Evolutionary conservation across 2,329 filamentous ascomycete species (phyloP).

Genomic region (Fusarium tupiense): DNA sequence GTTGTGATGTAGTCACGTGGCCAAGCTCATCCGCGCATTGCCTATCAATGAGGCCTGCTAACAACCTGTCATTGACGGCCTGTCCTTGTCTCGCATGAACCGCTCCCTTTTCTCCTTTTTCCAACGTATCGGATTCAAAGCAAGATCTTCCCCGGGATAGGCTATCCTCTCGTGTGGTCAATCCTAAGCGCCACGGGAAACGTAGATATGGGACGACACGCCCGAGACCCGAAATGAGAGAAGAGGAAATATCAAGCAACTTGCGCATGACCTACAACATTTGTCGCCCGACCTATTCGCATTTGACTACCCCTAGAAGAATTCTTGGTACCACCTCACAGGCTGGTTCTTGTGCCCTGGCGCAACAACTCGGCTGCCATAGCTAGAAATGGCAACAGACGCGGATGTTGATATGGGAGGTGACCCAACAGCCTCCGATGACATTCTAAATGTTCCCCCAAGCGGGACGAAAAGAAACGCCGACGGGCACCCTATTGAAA

Average conservation of each 20-base stretch:
- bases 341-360: not conserved
- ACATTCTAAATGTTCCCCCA: slow-evolving; percentile 7
- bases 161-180: not conserved
- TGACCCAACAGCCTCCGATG: not conserved
- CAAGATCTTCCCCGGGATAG: not conserved
- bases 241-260: slow-evolving; percentile 22
- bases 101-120: not conserved
- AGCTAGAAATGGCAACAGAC: slow-evolving; percentile 55
- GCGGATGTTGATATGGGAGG: slow-evolving; percentile 36
- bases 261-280: slow-evolving; percentile 8
- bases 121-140: slow-evolving; percentile 5
- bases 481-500: slow-evolving; percentile 49
- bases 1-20: slow-evolving; percentile 14
- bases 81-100: slow-evolving; percentile 31
- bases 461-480: slow-evolving; percentile 62
- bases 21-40: not conserved
- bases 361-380: not conserved
- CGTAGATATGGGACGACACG: slow-evolving; percentile 20
- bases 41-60: slow-evolving; percentile 13
- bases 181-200: not conserved
- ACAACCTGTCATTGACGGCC: not conserved
- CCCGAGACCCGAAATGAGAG: slow-evolving; percentile 17
- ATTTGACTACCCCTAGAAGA: not conserved
- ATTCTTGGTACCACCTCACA: not conserved
- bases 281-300: not conserved